Conservation (phyloP, 2,329 filamentous ascomycete genomes). For the Plenodomus biglobosus region DNA sequence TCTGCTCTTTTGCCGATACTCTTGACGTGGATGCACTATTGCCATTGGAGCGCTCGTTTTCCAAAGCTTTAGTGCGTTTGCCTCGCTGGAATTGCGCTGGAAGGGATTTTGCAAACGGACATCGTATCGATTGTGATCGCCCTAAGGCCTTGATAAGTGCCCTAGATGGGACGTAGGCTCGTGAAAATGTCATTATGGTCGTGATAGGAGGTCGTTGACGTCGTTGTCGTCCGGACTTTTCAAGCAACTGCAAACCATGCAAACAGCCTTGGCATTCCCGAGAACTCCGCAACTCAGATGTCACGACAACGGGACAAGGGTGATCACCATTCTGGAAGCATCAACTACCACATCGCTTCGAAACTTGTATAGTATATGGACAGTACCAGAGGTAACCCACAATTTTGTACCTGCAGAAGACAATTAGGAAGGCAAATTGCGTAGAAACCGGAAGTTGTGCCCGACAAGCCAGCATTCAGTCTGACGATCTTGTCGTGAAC, state of each 20-base stretch:
- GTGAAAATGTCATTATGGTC: constrained; percentile 17
- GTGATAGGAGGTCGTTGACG: background rate
- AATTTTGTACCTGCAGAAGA: too few relatives aligned
- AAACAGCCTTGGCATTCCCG: constrained; percentile 31
- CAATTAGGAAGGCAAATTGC: too few relatives aligned
- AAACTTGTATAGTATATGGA: too few relatives aligned
- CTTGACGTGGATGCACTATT: background rate
- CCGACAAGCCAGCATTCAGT: too few relatives aligned
- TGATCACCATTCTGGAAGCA: too few relatives aligned
- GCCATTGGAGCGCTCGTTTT: constrained; percentile 6
- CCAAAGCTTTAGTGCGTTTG: constrained; percentile 24
- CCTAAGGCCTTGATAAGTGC: constrained; percentile 29
- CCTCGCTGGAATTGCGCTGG: constrained; percentile 21
- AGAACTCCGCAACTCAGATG: constrained; percentile 18
- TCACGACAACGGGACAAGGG: background rate
- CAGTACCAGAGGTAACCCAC: too few relatives aligned
- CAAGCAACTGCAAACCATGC: constrained; percentile 15
- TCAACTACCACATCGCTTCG: too few relatives aligned
- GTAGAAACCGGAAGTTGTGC: too few relatives aligned
- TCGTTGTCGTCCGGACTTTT: constrained; percentile 9
- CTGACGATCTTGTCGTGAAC: too few relatives aligned
- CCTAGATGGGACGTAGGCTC: constrained; percentile 30
- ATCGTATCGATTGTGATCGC: constrained; percentile 22
- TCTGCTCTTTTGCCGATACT: background rate
- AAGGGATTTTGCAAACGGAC: constrained; percentile 19